Evolutionary conservation across 345 rosid species (phyloP), one percentile per base, ranked within the genome.

Genomic region (Mercurialis annua): DNA sequence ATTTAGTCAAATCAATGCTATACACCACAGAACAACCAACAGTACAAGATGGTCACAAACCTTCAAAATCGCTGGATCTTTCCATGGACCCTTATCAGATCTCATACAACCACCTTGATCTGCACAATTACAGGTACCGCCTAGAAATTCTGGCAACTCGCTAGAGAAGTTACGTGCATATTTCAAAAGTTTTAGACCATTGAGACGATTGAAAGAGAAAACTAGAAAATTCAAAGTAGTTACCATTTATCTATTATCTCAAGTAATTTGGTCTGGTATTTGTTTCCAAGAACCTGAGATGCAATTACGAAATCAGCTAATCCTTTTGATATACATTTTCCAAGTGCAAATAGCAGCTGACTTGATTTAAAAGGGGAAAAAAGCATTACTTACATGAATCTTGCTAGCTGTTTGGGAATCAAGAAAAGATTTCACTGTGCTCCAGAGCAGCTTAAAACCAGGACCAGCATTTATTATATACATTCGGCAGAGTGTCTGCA

Each of bases 11-110:
- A 52, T 24, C 48, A 49, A 71, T n/a, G n/a, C n/a, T n/a, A 2
- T 4, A 16, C 12, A 14, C 43, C 38, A 15, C 40, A 48, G 30
- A 63, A 59, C 18, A 8, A 53, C 15, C 10, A 54, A 10, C 17
- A 27, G 59, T 24, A 23, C 38, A 43, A 52, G 46, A 17, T 48
- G 10, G 50, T 49, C 36, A 58, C 15, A 21, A 42, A 75, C 78
- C 78, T 75, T 70, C 27, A 70, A 18, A 52, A 70, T 70, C 34
- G 59, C 10, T 1, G 78, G 58, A 43, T 75, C 78, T 44, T 70
- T 75, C 78, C 78, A 75, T 12, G 78, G 78, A 51, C 78, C 78
- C 50, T 70, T 75, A 30, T 70, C 75, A 2, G 78, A 75, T 66
- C 68, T 75, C 74, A 75, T 60, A 47, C 78, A 75, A 55, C 78